Percentiles rank a stretch among this genome's conserved stretches.
phyloP scores from a whole-genome alignment of 2,329 filamentous ascomycete genomes.

The Botrytis paeoniae region DNA sequence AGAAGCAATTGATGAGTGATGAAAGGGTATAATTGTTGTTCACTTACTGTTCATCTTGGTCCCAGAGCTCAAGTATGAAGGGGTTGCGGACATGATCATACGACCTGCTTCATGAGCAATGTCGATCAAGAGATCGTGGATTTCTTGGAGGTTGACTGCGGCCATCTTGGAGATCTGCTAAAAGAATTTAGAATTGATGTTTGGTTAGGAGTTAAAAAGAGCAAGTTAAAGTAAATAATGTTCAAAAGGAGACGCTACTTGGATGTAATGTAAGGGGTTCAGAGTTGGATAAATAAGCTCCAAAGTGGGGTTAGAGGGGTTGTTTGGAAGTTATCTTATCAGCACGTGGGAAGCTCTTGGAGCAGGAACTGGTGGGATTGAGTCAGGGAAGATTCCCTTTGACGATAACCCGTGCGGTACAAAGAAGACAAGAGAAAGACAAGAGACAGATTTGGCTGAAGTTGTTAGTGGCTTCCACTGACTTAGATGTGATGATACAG shows the following conservation, averaged over 20 bases:
- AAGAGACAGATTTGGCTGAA: background rate
- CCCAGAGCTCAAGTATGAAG: slow-evolving; percentile 53
- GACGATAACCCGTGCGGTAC: background rate
- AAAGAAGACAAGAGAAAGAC: background rate
- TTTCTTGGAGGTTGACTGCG: slow-evolving; percentile 56
- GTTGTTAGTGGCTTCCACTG: background rate
- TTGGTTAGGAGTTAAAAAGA: background rate
- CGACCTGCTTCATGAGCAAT: slow-evolving; percentile 62
- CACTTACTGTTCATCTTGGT: slow-evolving; percentile 61
- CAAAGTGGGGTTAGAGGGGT: slow-evolving; percentile 9
- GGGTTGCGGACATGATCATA: slow-evolving; percentile 62
- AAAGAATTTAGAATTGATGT: background rate
- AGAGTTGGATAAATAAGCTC: background rate
- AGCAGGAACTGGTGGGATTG: background rate
- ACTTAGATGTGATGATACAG: background rate
- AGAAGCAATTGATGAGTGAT: background rate
- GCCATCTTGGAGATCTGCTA: slow-evolving; percentile 43
- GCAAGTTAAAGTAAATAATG: background rate
- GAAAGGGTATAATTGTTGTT: slow-evolving; percentile 15
- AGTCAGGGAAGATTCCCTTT: background rate
- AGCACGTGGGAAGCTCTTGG: slow-evolving; percentile 16
- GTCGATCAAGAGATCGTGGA: slow-evolving; percentile 58
- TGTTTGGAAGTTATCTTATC: slow-evolving; percentile 19
- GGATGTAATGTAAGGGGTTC: background rate
- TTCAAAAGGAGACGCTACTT: background rate